A percentile compares a stretch with the other conserved stretches of the same genome.
Conservation (phyloP, 2,329 filamentous ascomycete species). For the Trichocomaceae sp. region DNA sequence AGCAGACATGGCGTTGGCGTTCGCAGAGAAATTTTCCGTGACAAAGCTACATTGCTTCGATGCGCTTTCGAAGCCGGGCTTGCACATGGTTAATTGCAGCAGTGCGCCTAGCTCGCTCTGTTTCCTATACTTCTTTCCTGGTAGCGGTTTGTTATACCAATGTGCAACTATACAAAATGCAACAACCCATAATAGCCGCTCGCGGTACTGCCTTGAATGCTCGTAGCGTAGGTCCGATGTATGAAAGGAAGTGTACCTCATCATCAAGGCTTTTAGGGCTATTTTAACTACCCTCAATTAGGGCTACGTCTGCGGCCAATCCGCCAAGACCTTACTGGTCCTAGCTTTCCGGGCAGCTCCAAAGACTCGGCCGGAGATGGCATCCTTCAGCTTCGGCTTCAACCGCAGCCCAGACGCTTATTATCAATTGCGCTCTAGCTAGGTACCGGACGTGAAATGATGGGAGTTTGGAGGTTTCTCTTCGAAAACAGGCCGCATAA, state of each 20-base stretch:
- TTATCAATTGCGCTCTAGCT: too few relatives aligned
- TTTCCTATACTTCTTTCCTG: slow-evolving; percentile 1
- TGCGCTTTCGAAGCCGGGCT: neutral
- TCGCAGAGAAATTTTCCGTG: neutral
- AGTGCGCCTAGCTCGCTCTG: neutral
- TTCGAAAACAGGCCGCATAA: slow-evolving; percentile 25
- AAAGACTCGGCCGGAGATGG: too few relatives aligned
- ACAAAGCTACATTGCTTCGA: neutral
- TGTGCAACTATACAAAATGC: slow-evolving; percentile 5
- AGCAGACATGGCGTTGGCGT: slow-evolving; percentile 2
- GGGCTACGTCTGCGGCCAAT: too few relatives aligned
- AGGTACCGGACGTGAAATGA: slow-evolving; percentile 14
- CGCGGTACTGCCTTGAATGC: neutral
- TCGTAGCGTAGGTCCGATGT: too few relatives aligned
- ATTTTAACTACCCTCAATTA: too few relatives aligned
- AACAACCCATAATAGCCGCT: neutral
- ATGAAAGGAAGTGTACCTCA: too few relatives aligned
- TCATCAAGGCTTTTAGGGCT: too few relatives aligned
- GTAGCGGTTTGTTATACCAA: slow-evolving; percentile 4
- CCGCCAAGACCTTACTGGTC: too few relatives aligned
- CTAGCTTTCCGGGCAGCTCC: too few relatives aligned
- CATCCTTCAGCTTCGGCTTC: neutral
- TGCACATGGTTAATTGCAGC: neutral
- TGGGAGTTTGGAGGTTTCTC: slow-evolving; percentile 35
- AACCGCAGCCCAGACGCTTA: too few relatives aligned